Conservation (phyloP, 305 asterid species). For the Nicotiana rustica region DNA sequence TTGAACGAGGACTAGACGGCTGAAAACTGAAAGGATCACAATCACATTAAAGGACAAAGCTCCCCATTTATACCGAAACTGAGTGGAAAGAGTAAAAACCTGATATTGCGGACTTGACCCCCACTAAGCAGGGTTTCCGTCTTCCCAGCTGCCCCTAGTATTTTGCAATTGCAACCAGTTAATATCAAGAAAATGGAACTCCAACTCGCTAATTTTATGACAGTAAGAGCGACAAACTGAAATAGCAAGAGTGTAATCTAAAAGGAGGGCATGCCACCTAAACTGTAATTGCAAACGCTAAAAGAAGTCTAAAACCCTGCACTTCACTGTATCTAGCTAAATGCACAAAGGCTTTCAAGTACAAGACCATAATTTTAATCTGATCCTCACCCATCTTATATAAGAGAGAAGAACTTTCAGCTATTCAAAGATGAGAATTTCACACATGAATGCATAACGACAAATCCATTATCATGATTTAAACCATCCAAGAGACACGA, state of each 20-base stretch:
- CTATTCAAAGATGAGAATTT: background rate
- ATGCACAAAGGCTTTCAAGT: background rate
- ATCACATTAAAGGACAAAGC: background rate
- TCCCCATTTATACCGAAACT: background rate
- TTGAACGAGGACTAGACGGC: conserved; percentile 87
- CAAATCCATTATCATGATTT: background rate
- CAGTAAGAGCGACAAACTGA: background rate
- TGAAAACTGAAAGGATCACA: conserved; percentile 42
- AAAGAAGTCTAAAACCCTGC: background rate
- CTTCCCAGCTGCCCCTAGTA: conserved; percentile 92
- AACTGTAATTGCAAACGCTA: background rate
- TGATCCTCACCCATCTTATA: background rate
- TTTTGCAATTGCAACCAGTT: conserved; percentile 14
- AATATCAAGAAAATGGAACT: conserved; percentile 4
- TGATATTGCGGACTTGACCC: conserved; percentile 91
- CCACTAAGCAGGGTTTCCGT: conserved; percentile 96
- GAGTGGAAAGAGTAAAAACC: conserved; percentile 46
- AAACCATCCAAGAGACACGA: background rate
- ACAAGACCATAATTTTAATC: background rate
- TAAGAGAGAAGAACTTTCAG: background rate
- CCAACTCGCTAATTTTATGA: background rate
- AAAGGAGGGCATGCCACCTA: background rate
- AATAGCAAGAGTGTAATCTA: background rate
- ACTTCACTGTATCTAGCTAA: background rate
- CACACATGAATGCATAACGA: background rate